Evolutionary conservation across 768 basidiomycete genomes (phyloP).

Genomic region (Termitomyces sp.): DNA sequence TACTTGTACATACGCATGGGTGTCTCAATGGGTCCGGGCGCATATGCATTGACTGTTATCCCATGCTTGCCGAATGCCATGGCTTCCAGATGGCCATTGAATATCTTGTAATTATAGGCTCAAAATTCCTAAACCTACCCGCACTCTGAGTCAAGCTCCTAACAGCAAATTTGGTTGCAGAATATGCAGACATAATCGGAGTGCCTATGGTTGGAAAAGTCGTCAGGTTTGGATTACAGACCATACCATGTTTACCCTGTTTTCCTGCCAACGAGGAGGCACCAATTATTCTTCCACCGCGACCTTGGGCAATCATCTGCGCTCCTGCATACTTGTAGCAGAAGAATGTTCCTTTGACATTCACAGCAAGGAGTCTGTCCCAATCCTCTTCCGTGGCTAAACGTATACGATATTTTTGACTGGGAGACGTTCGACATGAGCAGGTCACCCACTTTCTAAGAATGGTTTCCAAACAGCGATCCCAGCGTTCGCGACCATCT

Average conservation of each 20-base stretch:
- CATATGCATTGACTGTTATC: conserved; percentile 40
- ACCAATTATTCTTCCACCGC: conserved; percentile 53
- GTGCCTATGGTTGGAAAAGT: neutral
- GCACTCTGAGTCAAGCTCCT: conserved; percentile 34
- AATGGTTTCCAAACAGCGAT: conserved; percentile 14
- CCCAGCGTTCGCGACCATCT: conserved; percentile 32
- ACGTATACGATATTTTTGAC: too few species aligned
- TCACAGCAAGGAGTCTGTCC: conserved; percentile 42
- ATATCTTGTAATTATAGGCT: too few species aligned
- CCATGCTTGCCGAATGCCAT: conserved; percentile 29
- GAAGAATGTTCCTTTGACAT: conserved; percentile 52
- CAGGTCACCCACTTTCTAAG: conserved; percentile 13
- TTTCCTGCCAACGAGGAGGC: conserved; percentile 28
- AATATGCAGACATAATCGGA: conserved; percentile 20
- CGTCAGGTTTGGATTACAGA: neutral
- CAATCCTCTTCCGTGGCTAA: conserved; percentile 30
- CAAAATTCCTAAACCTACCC: conserved; percentile 19
- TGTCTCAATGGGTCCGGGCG: conserved; percentile 26
- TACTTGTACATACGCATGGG: conserved; percentile 6
- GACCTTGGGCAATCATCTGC: conserved; percentile 52
- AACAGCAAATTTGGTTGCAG: conserved; percentile 34
- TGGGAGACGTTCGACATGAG: neutral
- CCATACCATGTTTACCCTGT: conserved; percentile 14
- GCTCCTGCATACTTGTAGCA: conserved; percentile 62
- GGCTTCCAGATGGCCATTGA: conserved; percentile 18